A percentile compares a stretch with the other conserved stretches of the same genome.
These are phyloP conservation scores for Malassezia brasiliensis DNA, from an alignment of 1,284 basidiomycete species.

Conservation along the genomic window DNA sequence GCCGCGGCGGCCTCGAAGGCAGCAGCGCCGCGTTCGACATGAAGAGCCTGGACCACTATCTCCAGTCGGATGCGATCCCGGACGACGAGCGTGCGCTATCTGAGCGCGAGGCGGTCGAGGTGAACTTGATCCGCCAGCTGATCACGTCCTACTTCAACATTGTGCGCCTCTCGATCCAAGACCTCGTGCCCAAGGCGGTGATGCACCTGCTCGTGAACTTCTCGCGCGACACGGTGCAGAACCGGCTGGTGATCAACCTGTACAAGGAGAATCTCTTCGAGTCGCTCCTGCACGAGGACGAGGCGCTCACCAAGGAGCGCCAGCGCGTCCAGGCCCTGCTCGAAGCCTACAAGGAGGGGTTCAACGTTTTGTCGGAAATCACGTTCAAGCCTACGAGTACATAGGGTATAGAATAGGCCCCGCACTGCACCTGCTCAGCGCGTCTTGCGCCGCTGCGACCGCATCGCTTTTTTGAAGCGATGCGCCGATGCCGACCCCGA, in stretches of 20 bases:
- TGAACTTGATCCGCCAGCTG: constrained; percentile 80
- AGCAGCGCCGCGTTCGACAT: constrained; percentile 87
- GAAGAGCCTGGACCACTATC: constrained; percentile 91
- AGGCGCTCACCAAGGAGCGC: constrained; percentile 82
- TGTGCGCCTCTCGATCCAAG: constrained; percentile 90
- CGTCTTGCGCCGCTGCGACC: constrained; percentile 5
- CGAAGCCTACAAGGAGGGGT: constrained; percentile 94
- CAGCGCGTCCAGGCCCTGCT: constrained; percentile 84
- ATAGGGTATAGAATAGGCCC: neutral
- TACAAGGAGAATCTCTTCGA: constrained; percentile 75
- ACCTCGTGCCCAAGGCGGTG: constrained; percentile 74
- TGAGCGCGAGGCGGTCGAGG: constrained; percentile 88
- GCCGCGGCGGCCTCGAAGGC: constrained; percentile 59
- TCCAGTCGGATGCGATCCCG: constrained; percentile 43
- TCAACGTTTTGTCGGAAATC: constrained; percentile 50
- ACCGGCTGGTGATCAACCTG: constrained; percentile 76
- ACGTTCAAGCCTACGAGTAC: constrained; percentile 11
- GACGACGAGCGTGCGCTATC: constrained; percentile 54
- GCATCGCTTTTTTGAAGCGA: constrained; percentile 14
- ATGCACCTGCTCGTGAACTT: constrained; percentile 74
- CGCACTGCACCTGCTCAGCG: neutral
- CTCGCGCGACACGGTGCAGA: constrained; percentile 91
- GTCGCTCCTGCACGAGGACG: constrained; percentile 88
- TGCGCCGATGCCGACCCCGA: constrained; percentile 6
- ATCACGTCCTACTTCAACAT: constrained; percentile 94